Base-by-base conservation (phyloP, 768 basidiomycete genomes). In the Lentinus brumalis region DNA sequence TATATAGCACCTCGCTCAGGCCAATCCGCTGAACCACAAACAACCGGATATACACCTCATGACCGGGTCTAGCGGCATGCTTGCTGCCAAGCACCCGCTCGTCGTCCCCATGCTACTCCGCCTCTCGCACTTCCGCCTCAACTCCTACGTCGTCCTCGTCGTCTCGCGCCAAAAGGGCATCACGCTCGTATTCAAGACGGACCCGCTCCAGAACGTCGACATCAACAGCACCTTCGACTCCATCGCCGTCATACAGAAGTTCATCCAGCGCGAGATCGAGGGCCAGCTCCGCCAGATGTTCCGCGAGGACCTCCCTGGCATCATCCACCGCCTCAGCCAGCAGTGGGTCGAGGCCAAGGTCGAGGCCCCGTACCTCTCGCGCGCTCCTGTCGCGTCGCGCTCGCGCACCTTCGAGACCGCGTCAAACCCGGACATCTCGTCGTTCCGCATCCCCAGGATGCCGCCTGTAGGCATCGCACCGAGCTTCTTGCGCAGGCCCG, bases 181-280 rank as follows among this genome's bases (percentile, higher is more conserved):
- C 71, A 98, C 97, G 0, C 86, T 99, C 55, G 97, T 98, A 29
- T 99, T 99, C 86, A 98, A 98, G 78, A 98, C 97, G 39, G 97
- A 99, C 75, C 97, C 97, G 2, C 83, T 99, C 41, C 95, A 99
- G 76, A 92, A 94, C 66, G 95, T 99, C 55, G 93, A 98, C 71
- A 98, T 99, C 72, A 95, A 91, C 75, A 92, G 90, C 73, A 98
- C 96, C 2, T 99, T 99, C 69, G 97, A 99, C 75, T 94, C 93
- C 4, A 96, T 99, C 64, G 94, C 92, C 49, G 96, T 98, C 65
- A 97, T 99, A 53, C 92, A 98, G 72, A 95, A 94, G 58, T 98
- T 96, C 74, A 94, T 99, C 61, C 97, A 98, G 73, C 86, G 88
- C 59, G 96, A 98, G 77, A 98, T 99, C 57, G 97, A 99, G 74